Evolutionary conservation across 2,329 filamentous ascomycete genomes (phyloP), one percentile per base, ranked within the genome.

Genomic region (Achaetomium macrosporum): DNA sequence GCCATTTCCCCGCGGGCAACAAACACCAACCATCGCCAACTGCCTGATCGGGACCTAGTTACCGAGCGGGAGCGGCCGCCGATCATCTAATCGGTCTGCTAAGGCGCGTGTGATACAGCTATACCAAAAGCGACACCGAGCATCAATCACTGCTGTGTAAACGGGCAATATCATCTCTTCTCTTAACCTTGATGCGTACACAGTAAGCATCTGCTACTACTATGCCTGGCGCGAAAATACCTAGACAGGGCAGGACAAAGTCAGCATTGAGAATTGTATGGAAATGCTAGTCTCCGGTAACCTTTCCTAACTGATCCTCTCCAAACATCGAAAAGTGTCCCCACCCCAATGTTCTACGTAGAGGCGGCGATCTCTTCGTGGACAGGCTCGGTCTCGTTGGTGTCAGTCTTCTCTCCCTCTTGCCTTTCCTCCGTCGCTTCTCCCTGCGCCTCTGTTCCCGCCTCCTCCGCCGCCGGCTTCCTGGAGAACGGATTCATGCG

Each of bases 401-500:
- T 20, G 15, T 5, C 39, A 15, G 6, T 37, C n/a, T 8, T 13
- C 19, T 37, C 19, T 16, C 3, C 42, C 4, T 13, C 40, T 17
- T 43, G 12, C 12, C 10, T 2, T n/a, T 5, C 29, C 19, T 45
- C 39, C 15, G 33, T 17, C 13, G 25, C 48, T 29, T 15, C 44
- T 17, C 6, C 41, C 8, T 48, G 17, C 12, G 2, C 8, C 31
- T 43, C 50, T 4, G 10, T 11, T 10, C 48, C 15, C 2, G 40
- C n/a, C 33, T 44, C 3, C 42, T 45, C 56, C 11, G 44, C 6
- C 2, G 45, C 29, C 19, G 36, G 20, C 20, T 53, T 66, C 43
- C 63, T 68, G 13, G 53, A 52, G 5, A 68, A 70, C 0, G 69
- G 54, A 3, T 59, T 64, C n/a, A 68, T 51, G 5, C 51, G 59